These are phyloP conservation scores for Zoysia japonica DNA, from an alignment of 176 grass and related monocot genomes.

Conservation along the genomic window DNA sequence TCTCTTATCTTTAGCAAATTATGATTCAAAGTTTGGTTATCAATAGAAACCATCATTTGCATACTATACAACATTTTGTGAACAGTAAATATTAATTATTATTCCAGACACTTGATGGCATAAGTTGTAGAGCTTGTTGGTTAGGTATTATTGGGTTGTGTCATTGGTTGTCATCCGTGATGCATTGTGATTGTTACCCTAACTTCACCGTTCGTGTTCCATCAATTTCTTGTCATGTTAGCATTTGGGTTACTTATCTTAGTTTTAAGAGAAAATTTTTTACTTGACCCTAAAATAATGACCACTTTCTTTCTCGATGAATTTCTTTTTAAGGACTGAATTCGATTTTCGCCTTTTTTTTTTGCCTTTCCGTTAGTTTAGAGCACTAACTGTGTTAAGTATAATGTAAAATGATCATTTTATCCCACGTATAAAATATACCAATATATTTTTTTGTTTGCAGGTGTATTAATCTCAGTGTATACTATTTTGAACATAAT, in stretches of 20 bases:
- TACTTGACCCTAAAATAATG: too few relatives aligned
- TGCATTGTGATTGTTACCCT: neutral
- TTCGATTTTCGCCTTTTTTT: too few relatives aligned
- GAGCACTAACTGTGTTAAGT: too few relatives aligned
- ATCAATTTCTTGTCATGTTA: neutral
- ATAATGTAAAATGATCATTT: too few relatives aligned
- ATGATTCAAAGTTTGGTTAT: conserved; percentile 1
- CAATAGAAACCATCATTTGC: neutral
- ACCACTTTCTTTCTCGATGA: too few relatives aligned
- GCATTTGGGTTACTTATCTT: neutral
- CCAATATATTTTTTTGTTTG: too few relatives aligned
- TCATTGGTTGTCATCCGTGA: neutral
- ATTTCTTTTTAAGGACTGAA: too few relatives aligned
- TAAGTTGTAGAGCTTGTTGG: neutral
- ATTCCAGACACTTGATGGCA: neutral
- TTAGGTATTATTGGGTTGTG: neutral
- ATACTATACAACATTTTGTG: neutral
- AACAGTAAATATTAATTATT: neutral
- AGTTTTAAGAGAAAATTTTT: too few relatives aligned
- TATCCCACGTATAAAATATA: too few relatives aligned
- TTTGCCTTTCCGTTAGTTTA: too few relatives aligned
- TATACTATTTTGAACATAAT: too few relatives aligned
- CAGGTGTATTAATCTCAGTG: too few relatives aligned
- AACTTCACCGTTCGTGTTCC: neutral
- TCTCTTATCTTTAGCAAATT: neutral